Evolutionary conservation across 2,329 filamentous ascomycete genomes (phyloP), one percentile per base, ranked within the genome.

Genomic region (Cordyceps fumosorosea): DNA sequence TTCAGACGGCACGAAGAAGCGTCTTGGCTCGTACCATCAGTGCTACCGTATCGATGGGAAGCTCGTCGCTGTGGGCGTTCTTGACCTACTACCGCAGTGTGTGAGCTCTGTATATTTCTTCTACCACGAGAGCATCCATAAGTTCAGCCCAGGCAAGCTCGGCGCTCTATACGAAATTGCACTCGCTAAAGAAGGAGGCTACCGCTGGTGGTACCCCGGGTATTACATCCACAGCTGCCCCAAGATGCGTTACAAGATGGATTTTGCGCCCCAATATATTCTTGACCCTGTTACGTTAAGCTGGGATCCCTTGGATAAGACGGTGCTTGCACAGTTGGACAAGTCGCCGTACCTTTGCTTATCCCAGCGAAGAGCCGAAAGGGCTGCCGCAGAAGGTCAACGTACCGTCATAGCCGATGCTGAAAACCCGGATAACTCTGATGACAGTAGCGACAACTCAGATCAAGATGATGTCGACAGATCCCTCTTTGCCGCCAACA

Each of bases 191-290:
- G 89, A 93, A 69, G 79, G 78, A 6, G 87, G 84, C 0, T 92
- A 93, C 68, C 76, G 81, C 50, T 91, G 85, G 79, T 95, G 91
- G 82, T 95, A 93, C 74, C 88, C 82, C 6, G 87, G 90, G 6
- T 93, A 86, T 73, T 95, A 93, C 69, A 93, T 95, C 63, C 89
- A 93, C 72, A 85, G 78, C 60, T 93, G 90, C 69, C 80, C 83
- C 59, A 95, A 95, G 77, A 93, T 95, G 90, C 81, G 81, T 67
- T 95, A 95, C 78, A 95, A 95, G 77, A 88, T 87, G 63, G 88
- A 92, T 69, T 95, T 90, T 71, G 79, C 81, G 12, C 90, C 89
- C 1, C 89, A 91, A 69, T 84, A 87, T 68, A 81, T 95, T 12
- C 80, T 93, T 12, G 88, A 93, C 66, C 88, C 89, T 0, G 83